phyloP scores from a whole-genome alignment of 345 rosid genomes.

The Rhodamnia argentea region DNA sequence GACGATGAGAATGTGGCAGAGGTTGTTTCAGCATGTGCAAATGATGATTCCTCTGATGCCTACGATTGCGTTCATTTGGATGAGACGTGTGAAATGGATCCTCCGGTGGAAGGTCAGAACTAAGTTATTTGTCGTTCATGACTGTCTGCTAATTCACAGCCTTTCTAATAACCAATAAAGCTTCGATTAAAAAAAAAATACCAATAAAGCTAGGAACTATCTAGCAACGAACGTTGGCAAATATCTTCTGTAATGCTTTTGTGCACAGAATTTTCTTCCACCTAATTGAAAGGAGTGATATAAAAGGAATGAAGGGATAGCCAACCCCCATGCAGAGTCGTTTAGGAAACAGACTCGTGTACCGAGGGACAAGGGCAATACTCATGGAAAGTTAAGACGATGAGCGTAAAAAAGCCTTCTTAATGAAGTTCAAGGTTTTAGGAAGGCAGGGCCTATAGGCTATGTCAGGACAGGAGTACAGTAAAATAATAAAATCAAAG shows the following conservation, averaged over 20 bases:
- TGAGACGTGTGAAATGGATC: too few relatives aligned
- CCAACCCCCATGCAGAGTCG: too few relatives aligned
- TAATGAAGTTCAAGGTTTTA: too few relatives aligned
- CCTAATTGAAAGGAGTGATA: neutral
- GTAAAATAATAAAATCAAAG: neutral
- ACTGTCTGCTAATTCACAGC: neutral
- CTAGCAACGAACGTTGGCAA: neutral
- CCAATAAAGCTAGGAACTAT: neutral
- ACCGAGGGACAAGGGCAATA: too few relatives aligned
- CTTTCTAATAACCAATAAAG: neutral
- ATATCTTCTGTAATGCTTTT: neutral
- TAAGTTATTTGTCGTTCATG: neutral
- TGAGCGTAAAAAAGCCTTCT: too few relatives aligned
- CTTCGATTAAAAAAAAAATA: too few relatives aligned
- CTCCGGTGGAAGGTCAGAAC: constrained; percentile 48
- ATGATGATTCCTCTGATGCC: too few relatives aligned
- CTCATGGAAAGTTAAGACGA: too few relatives aligned
- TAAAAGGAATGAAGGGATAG: neutral
- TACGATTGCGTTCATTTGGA: too few relatives aligned
- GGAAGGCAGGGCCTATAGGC: neutral
- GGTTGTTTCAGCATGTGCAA: too few relatives aligned
- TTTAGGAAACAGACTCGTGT: too few relatives aligned
- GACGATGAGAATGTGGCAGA: too few relatives aligned
- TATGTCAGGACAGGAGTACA: neutral
- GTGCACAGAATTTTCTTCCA: neutral